phyloP scores from a whole-genome alignment of 345 rosid species.

The Eucalyptus curtisii region DNA sequence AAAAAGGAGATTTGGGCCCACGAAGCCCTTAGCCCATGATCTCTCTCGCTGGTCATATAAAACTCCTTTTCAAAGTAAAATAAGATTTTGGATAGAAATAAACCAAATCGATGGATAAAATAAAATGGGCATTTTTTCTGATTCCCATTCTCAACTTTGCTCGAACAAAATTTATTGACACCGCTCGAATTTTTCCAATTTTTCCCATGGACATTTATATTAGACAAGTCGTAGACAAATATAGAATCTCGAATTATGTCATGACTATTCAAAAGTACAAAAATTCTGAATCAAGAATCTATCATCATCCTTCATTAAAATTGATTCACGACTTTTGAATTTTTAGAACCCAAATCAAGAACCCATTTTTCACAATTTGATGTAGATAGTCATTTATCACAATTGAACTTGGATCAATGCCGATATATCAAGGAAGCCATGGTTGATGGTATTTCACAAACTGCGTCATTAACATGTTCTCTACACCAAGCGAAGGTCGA shows the following conservation, averaged over 20 bases:
- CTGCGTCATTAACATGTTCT: neutral
- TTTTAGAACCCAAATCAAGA: neutral
- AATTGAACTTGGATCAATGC: neutral
- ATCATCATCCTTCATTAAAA: neutral
- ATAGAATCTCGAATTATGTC: accelerated
- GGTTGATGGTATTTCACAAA: neutral
- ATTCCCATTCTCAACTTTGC: neutral
- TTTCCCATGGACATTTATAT: neutral
- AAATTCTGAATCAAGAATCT: neutral
- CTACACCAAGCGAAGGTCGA: neutral
- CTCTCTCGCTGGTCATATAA: neutral
- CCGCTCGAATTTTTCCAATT: neutral
- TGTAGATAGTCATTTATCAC: neutral
- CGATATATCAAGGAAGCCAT: neutral
- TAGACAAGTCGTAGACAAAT: accelerated
- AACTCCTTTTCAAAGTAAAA: neutral
- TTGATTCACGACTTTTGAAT: neutral
- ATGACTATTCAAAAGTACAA: neutral
- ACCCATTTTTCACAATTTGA: neutral
- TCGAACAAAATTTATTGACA: neutral
- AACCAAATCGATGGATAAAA: neutral
- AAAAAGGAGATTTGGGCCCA: neutral
- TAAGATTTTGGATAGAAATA: neutral
- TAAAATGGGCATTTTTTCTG: neutral
- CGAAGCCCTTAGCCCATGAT: neutral